Evolutionary conservation across 192 early-diverging fungal species (phyloP).

Genomic region (Phycomyces blakesleeanus): DNA sequence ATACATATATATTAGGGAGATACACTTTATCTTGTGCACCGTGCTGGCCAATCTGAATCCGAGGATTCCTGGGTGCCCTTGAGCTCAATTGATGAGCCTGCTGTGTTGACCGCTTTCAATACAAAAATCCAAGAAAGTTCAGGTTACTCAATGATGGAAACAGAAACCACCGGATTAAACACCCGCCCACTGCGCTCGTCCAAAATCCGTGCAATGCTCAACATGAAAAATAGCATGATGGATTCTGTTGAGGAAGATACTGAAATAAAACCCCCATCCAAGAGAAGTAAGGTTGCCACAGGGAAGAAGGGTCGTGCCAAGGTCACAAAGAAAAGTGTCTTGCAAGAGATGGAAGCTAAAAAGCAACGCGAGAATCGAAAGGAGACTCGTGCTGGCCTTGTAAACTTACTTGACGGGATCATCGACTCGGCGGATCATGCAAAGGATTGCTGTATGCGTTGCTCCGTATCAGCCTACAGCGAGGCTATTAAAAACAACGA

Average conservation of each 20-base stretch:
- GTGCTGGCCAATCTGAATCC: neutral
- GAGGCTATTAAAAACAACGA: slow-evolving; percentile 30
- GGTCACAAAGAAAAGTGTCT: neutral
- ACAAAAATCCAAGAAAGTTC: neutral
- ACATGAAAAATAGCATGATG: neutral
- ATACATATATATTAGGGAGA: neutral
- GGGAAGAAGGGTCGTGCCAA: neutral
- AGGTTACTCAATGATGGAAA: slow-evolving; percentile 2
- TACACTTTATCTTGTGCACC: slow-evolving; percentile 5
- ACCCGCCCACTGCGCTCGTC: slow-evolving; percentile 1
- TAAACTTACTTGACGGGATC: neutral
- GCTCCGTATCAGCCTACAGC: slow-evolving; percentile 38
- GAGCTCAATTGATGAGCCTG: neutral
- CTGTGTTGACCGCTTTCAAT: neutral
- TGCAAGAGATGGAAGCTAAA: neutral
- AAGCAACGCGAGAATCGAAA: neutral
- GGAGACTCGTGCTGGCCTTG: slow-evolving; percentile 2
- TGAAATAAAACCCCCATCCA: neutral
- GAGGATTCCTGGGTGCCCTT: slow-evolving; percentile 4
- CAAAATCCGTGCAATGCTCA: slow-evolving; percentile 12
- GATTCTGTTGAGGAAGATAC: neutral
- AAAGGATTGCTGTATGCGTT: slow-evolving; percentile 41
- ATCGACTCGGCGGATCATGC: neutral
- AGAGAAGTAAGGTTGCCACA: neutral
- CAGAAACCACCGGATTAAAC: neutral